Conservation (phyloP, 352 stramenopile species). For the Globisporangium iwayamae region DNA sequence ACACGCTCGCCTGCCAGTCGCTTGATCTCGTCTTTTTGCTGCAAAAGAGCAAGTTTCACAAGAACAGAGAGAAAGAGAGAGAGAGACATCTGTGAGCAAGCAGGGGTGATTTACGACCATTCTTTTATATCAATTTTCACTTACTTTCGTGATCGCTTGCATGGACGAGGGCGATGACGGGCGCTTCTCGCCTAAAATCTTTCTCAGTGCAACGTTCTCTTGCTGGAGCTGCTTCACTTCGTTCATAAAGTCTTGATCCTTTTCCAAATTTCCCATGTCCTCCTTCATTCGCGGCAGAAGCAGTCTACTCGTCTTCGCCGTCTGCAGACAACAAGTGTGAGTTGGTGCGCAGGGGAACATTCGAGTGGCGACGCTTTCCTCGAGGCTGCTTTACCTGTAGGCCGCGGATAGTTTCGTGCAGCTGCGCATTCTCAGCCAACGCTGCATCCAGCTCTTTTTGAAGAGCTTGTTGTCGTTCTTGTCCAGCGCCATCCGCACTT, state of each 20-base stretch:
- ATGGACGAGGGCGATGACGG: slow-evolving; percentile 13
- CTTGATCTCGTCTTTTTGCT: slow-evolving; percentile 57
- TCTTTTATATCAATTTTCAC: background rate
- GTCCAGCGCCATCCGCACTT: slow-evolving; percentile 10
- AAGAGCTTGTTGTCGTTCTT: slow-evolving; percentile 20
- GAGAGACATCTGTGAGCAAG: slow-evolving; percentile 18
- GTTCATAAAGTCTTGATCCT: slow-evolving; percentile 27
- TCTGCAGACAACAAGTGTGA: slow-evolving; percentile 22
- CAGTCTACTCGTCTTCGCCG: slow-evolving; percentile 10
- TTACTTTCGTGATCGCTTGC: slow-evolving; percentile 22
- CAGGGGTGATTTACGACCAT: slow-evolving; percentile 9
- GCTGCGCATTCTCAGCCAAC: slow-evolving; percentile 53
- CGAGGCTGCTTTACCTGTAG: slow-evolving; percentile 52
- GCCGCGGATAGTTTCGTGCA: slow-evolving; percentile 60
- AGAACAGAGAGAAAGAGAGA: slow-evolving; percentile 18
- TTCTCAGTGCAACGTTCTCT: slow-evolving; percentile 26
- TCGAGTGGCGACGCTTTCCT: slow-evolving; percentile 31
- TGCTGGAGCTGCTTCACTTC: slow-evolving; percentile 39
- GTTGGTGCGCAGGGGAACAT: slow-evolving; percentile 27
- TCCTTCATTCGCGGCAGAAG: slow-evolving; percentile 9
- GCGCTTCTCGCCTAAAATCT: slow-evolving; percentile 14
- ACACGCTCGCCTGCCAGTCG: slow-evolving; percentile 42
- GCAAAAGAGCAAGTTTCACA: slow-evolving; percentile 17
- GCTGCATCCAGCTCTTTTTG: slow-evolving; percentile 47
- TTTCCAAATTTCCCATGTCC: slow-evolving; percentile 15